Percentiles rank a stretch among this genome's conserved stretches.
These are phyloP conservation scores for Mallotus japonicus DNA, from an alignment of 441 rosid genomes.

Conservation along the genomic window DNA sequence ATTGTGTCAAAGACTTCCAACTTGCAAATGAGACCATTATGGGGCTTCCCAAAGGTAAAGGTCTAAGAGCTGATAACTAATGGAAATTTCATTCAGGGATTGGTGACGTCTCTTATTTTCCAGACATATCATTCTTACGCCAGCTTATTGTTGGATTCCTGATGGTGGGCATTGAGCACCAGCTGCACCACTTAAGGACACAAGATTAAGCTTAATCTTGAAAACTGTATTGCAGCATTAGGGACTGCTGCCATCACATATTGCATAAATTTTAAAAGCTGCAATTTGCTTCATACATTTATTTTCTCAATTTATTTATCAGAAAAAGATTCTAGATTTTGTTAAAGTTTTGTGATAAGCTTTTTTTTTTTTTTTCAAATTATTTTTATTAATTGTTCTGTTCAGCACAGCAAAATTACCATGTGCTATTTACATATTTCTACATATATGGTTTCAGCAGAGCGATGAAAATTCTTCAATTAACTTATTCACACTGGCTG, in stretches of 20 bases:
- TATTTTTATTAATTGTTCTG: neutral
- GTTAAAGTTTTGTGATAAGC: neutral
- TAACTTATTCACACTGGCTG: constrained; percentile 51
- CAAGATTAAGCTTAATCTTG: neutral
- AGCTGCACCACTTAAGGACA: neutral
- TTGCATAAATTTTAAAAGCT: neutral
- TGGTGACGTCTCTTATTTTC: neutral
- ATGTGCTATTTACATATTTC: neutral
- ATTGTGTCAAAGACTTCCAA: constrained; percentile 46
- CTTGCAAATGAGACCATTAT: constrained; percentile 59
- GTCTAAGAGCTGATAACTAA: constrained; percentile 7
- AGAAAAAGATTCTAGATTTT: too few species aligned
- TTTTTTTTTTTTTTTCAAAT: neutral
- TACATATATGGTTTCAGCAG: constrained; percentile 22
- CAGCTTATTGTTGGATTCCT: neutral
- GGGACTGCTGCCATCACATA: neutral
- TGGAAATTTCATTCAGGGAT: constrained; percentile 13
- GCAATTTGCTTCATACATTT: neutral
- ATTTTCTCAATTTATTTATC: neutral
- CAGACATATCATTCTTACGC: neutral
- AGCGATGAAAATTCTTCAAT: constrained; percentile 19
- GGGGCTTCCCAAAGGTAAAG: constrained; percentile 54
- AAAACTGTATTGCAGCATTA: neutral
- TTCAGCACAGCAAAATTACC: neutral
- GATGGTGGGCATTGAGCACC: neutral